Percentiles rank a stretch among this genome's conserved stretches.
phyloP scores from a whole-genome alignment of 805 yeast species.

The Kodamaea nitidulidarum region DNA sequence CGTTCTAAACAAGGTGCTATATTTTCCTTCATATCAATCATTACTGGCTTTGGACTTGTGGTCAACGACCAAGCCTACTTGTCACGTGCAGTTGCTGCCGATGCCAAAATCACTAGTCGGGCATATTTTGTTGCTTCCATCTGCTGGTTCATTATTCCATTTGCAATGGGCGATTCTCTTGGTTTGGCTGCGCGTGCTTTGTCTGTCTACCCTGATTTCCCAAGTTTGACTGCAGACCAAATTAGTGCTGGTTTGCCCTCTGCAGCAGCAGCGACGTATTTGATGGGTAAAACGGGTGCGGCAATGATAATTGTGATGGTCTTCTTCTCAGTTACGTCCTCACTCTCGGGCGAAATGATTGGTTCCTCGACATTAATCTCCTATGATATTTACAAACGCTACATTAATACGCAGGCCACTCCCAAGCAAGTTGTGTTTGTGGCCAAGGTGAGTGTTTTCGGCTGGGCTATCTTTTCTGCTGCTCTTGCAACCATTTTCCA shows the following conservation, averaged over 20 bases:
- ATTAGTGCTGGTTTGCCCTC: constrained; percentile 20
- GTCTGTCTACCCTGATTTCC: constrained; percentile 18
- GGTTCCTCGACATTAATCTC: constrained; percentile 35
- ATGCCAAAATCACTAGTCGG: constrained; percentile 17
- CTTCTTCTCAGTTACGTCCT: constrained; percentile 40
- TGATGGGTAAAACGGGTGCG: constrained; percentile 26
- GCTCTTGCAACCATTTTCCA: constrained; percentile 21
- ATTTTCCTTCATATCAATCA: constrained; percentile 18
- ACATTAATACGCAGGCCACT: constrained; percentile 19
- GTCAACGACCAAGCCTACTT: constrained; percentile 23
- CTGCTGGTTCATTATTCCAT: constrained; percentile 26
- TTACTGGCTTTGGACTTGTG: constrained; percentile 22
- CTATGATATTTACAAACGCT: constrained; percentile 24
- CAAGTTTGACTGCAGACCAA: constrained; percentile 15
- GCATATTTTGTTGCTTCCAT: constrained; percentile 23
- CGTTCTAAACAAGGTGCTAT: constrained; percentile 20
- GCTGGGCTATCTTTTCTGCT: constrained; percentile 20
- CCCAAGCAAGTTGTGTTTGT: constrained; percentile 21
- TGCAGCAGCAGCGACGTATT: constrained; percentile 17
- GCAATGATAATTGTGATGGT: constrained; percentile 28
- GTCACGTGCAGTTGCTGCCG: constrained; percentile 24
- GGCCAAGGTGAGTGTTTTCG: constrained; percentile 20
- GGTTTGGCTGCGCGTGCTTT: constrained; percentile 40
- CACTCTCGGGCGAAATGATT: constrained; percentile 40
- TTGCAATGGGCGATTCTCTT: constrained; percentile 22